Evolutionary conservation across 768 basidiomycete genomes (phyloP).

Genomic region (Lactarius deliciosus): DNA sequence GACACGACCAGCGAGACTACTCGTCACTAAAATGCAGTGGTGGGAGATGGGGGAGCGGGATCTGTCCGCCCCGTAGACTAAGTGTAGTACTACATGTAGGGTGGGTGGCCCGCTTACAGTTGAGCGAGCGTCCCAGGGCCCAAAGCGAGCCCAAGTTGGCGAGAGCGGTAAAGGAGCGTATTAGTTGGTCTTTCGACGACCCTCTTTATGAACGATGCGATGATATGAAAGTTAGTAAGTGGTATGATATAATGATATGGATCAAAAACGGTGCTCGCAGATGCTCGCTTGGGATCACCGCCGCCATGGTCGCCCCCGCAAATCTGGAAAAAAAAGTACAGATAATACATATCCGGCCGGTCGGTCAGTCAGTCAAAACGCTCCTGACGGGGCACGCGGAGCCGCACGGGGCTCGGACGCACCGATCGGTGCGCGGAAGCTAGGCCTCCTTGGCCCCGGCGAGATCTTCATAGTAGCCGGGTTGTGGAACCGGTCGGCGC

Average conservation of each 20-base stretch:
- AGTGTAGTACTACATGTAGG: too few relatives aligned
- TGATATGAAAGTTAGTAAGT: neutral
- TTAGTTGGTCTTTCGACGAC: neutral
- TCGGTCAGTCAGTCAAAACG: neutral
- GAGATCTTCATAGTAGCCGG: conserved; percentile 10
- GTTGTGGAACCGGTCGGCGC: conserved; percentile 11
- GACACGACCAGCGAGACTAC: too few relatives aligned
- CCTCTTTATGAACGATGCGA: neutral
- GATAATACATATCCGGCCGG: too few relatives aligned
- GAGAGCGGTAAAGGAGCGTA: neutral
- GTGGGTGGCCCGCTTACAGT: neutral
- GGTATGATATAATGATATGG: neutral
- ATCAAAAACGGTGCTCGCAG: neutral
- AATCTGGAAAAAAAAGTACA: neutral
- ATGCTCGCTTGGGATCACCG: neutral
- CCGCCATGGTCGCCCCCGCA: neutral
- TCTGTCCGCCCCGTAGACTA: too few relatives aligned
- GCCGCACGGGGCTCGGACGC: neutral
- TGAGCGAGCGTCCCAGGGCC: neutral
- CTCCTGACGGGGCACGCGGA: too few relatives aligned
- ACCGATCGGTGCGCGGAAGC: conserved; percentile 22
- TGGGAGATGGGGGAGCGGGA: too few relatives aligned
- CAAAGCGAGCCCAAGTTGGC: too few relatives aligned
- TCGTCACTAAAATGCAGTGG: too few relatives aligned
- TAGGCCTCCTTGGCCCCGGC: neutral